These are phyloP conservation scores for Globisporangium canariense DNA, from an alignment of 352 stramenopile genomes.

Conservation along the genomic window DNA sequence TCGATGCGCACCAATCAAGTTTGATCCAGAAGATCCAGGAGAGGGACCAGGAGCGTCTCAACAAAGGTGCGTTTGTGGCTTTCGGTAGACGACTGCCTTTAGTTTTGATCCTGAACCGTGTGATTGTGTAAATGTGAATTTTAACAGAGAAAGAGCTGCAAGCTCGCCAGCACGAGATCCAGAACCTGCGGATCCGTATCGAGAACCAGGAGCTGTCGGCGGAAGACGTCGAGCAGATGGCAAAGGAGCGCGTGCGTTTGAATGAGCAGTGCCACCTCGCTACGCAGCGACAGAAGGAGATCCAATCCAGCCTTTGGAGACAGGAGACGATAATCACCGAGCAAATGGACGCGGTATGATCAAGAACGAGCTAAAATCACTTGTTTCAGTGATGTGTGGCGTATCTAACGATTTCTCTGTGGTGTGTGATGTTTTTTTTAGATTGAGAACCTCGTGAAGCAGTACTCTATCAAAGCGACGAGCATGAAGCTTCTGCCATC, in stretches of 20 bases:
- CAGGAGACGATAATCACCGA: slow-evolving; percentile 66
- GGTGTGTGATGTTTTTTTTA: slow-evolving; percentile 30
- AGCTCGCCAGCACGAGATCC: slow-evolving; percentile 56
- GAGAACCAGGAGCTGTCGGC: slow-evolving; percentile 78
- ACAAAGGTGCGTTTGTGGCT: slow-evolving; percentile 65
- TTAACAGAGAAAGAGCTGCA: slow-evolving; percentile 45
- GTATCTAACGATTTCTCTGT: neutral
- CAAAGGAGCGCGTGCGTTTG: slow-evolving; percentile 62
- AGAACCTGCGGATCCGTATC: slow-evolving; percentile 57
- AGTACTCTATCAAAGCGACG: slow-evolving; percentile 79
- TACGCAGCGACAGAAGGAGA: slow-evolving; percentile 52
- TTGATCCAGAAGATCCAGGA: slow-evolving; percentile 89
- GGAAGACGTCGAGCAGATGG: slow-evolving; percentile 73
- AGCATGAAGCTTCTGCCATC: slow-evolving; percentile 86
- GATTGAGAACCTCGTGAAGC: slow-evolving; percentile 60
- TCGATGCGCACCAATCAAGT: slow-evolving; percentile 71
- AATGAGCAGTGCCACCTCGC: slow-evolving; percentile 71
- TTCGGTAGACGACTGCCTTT: slow-evolving; percentile 4
- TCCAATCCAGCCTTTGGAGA: slow-evolving; percentile 53
- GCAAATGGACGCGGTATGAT: slow-evolving; percentile 60
- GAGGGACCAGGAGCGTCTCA: slow-evolving; percentile 59
- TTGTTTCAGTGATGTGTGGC: neutral
- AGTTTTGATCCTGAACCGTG: neutral
- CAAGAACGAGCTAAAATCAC: neutral
- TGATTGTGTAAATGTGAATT: neutral